A percentile compares a stretch with the other conserved stretches of the same genome.
phyloP scores from a whole-genome alignment of 129 eudicot species.

The Helichrysum umbraculigerum region DNA sequence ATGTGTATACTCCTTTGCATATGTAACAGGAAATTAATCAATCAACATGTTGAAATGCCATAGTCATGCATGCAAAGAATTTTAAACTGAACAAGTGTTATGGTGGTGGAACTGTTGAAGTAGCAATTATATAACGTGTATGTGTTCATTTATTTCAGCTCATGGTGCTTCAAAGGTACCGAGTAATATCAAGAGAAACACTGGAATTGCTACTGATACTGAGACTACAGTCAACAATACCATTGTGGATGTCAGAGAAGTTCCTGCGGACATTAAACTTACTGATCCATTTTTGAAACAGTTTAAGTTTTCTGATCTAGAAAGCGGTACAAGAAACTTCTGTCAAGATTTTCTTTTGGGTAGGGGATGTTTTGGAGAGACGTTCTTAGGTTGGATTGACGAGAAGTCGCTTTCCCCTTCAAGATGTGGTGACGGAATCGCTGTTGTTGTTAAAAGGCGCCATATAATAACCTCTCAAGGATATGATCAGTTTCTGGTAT shows the following conservation, averaged over 20 bases:
- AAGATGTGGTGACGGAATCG: constrained; percentile 29
- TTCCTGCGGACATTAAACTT: too few relatives aligned
- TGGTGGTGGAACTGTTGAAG: background rate
- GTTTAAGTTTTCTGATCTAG: constrained; percentile 32
- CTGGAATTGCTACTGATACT: background rate
- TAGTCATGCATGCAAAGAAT: too few relatives aligned
- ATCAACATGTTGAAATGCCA: too few relatives aligned
- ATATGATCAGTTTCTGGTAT: constrained; percentile 26
- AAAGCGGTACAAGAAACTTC: constrained; percentile 32
- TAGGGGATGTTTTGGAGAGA: constrained; percentile 27
- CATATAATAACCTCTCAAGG: background rate
- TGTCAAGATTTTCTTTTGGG: constrained; percentile 27
- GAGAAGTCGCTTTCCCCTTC: constrained; percentile 33
- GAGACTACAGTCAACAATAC: background rate
- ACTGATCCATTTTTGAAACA: background rate
- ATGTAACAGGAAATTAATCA: background rate
- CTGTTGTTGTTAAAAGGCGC: constrained; percentile 36
- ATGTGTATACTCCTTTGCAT: background rate
- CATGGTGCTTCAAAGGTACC: constrained; percentile 20
- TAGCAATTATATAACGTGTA: background rate
- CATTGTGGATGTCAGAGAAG: background rate
- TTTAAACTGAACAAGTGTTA: background rate
- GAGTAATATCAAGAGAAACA: constrained; percentile 3
- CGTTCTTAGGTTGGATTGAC: constrained; percentile 33
- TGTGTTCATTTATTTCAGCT: constrained; percentile 23